Evolutionary conservation across 257 asterid species (phyloP).

Genomic region (Solanum medicagineum): DNA sequence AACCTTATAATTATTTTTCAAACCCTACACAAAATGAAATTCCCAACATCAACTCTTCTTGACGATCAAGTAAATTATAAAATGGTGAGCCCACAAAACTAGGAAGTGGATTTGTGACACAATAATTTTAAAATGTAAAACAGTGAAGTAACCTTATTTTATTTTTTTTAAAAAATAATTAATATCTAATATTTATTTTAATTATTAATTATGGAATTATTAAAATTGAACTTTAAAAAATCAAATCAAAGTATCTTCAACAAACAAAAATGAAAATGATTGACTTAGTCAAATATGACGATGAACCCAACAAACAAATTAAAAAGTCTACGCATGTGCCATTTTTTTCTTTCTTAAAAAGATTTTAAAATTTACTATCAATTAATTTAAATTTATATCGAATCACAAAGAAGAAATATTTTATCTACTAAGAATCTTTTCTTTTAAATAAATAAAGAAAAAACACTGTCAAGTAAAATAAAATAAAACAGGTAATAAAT

Average conservation of each 20-base stretch:
- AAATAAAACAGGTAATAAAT: neutral
- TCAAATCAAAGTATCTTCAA: neutral
- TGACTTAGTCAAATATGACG: neutral
- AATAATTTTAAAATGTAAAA: neutral
- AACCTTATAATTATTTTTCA: too few relatives aligned
- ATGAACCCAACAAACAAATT: neutral
- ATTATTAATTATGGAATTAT: neutral
- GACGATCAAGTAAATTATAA: neutral
- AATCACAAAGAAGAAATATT: neutral
- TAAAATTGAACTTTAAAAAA: neutral
- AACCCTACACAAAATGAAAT: too few relatives aligned
- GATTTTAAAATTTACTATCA: neutral
- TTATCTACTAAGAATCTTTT: neutral
- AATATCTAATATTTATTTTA: neutral
- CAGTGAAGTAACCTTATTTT: too few relatives aligned
- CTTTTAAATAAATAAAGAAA: too few relatives aligned
- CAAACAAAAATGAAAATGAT: neutral
- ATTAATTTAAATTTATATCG: accelerated
- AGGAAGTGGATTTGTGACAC: neutral
- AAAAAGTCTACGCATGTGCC: neutral
- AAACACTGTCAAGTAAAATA: neutral
- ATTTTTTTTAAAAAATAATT: too few relatives aligned
- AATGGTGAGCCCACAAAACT: neutral
- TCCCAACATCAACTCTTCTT: neutral
- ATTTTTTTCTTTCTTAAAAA: neutral